Percentiles rank a stretch among this genome's conserved stretches.
Conservation (phyloP, 1,139 yeast species). For the Lizanozyma gosingica region DNA sequence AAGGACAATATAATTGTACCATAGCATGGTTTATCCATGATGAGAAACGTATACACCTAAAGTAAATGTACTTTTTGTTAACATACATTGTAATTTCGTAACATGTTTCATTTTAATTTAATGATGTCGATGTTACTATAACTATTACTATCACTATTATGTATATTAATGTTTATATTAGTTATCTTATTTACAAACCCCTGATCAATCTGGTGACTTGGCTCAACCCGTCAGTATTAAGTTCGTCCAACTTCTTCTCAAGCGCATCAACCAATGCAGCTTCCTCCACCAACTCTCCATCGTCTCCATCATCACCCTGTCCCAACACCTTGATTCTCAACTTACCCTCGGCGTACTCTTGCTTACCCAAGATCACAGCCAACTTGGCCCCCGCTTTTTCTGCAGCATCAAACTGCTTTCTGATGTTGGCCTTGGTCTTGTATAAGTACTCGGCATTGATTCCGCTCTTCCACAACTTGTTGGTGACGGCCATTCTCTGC, state of each 20-base stretch:
- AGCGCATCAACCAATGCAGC: constrained; percentile 51
- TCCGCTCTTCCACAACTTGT: constrained; percentile 78
- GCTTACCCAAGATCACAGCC: constrained; percentile 92
- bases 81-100: too few species aligned
- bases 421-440: constrained; percentile 86
- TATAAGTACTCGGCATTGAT: constrained; percentile 85
- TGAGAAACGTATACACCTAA: too few species aligned
- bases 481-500: constrained; percentile 84
- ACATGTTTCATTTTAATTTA: too few species aligned
- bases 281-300: constrained; percentile 69
- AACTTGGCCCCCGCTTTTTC: constrained; percentile 87
- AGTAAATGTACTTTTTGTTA: too few species aligned
- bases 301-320: constrained; percentile 80
- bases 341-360: constrained; percentile 75
- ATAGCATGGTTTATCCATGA: too few species aligned
- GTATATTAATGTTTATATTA: too few species aligned
- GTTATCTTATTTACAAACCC: constrained; percentile 26
- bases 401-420: constrained; percentile 96
- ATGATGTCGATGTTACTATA: too few species aligned
- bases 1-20: too few species aligned
- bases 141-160: too few species aligned
- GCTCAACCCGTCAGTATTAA: constrained; percentile 39
- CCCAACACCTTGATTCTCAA: constrained; percentile 83
- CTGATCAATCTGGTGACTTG: constrained; percentile 52
- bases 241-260: constrained; percentile 38